Evolutionary conservation across 2,329 filamentous ascomycete species (phyloP).

Genomic region (Colletotrichum godetiae): DNA sequence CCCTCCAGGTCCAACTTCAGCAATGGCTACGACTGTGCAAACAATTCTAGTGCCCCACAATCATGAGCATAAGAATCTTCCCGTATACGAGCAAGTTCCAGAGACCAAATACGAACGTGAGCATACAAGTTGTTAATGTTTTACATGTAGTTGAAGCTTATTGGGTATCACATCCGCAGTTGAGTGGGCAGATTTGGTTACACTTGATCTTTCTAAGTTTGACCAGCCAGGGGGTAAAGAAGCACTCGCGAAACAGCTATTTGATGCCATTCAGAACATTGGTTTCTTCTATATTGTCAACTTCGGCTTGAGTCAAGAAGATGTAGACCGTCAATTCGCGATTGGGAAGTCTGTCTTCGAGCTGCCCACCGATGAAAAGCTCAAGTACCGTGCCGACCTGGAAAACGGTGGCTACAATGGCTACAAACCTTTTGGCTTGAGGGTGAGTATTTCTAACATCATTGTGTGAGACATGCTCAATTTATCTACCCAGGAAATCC

Average conservation of each 20-base stretch:
- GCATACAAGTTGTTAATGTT: background rate
- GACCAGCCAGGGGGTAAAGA: constrained; percentile 65
- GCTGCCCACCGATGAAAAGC: constrained; percentile 68
- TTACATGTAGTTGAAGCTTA: background rate
- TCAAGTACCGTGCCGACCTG: constrained; percentile 63
- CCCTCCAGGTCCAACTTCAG: background rate
- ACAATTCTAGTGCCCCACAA: background rate
- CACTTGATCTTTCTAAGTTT: constrained; percentile 66
- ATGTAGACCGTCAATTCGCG: constrained; percentile 52
- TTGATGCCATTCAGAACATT: constrained; percentile 62
- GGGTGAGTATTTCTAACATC: constrained; percentile 26
- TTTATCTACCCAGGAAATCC: constrained; percentile 39
- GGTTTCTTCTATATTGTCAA: constrained; percentile 73
- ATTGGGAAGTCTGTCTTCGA: constrained; percentile 69
- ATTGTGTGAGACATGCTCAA: background rate
- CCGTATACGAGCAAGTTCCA: constrained; percentile 46
- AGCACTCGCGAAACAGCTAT: constrained; percentile 63
- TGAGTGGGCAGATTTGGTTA: constrained; percentile 67
- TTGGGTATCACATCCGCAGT: constrained; percentile 38
- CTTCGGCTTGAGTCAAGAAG: constrained; percentile 69
- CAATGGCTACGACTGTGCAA: background rate
- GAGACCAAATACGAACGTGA: constrained; percentile 49
- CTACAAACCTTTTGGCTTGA: constrained; percentile 60
- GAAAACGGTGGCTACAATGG: constrained; percentile 68
- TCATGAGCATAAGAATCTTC: constrained; percentile 35